Evolutionary conservation across 768 basidiomycete genomes (phyloP).

Genomic region (Omphalotus guepiniiformis): DNA sequence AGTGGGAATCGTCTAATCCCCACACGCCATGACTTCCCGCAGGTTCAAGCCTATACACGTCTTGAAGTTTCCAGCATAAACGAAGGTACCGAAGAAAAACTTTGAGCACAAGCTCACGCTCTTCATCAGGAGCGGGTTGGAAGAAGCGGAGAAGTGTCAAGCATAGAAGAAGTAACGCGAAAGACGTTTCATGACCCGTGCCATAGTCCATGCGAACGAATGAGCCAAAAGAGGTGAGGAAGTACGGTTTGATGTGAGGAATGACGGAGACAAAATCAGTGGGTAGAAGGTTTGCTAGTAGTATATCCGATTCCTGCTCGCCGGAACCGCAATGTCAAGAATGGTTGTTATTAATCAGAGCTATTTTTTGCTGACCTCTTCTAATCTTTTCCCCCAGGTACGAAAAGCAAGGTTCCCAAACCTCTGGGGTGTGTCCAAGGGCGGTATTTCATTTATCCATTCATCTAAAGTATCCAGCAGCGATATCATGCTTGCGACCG

Average conservation of each 20-base stretch:
- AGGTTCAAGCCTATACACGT: conserved; percentile 86
- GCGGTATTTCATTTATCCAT: conserved; percentile 84
- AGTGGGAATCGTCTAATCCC: conserved; percentile 92
- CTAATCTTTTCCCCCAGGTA: conserved; percentile 73
- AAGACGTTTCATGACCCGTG: conserved; percentile 92
- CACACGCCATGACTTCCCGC: conserved; percentile 98
- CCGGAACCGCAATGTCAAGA: conserved; percentile 2
- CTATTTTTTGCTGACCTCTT: conserved; percentile 56
- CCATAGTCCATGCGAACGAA: conserved; percentile 94
- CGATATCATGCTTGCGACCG: conserved; percentile 40
- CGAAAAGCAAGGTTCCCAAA: conserved; percentile 93
- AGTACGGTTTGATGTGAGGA: conserved; percentile 72
- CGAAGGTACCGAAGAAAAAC: conserved; percentile 75
- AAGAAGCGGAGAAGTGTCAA: conserved; percentile 69
- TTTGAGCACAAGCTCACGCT: conserved; percentile 53
- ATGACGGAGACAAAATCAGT: conserved; percentile 37
- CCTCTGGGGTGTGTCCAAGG: conserved; percentile 67
- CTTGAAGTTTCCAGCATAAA: conserved; percentile 83
- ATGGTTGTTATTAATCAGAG: neutral
- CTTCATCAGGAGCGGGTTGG: conserved; percentile 52
- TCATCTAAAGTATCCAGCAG: conserved; percentile 62
- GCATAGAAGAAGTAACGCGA: conserved; percentile 71
- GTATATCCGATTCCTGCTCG: conserved; percentile 46
- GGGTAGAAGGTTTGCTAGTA: conserved; percentile 49
- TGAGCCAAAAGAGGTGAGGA: conserved; percentile 84